Evolutionary conservation across 345 rosid genomes (phyloP).

Genomic region (Populus ilicifolia): DNA sequence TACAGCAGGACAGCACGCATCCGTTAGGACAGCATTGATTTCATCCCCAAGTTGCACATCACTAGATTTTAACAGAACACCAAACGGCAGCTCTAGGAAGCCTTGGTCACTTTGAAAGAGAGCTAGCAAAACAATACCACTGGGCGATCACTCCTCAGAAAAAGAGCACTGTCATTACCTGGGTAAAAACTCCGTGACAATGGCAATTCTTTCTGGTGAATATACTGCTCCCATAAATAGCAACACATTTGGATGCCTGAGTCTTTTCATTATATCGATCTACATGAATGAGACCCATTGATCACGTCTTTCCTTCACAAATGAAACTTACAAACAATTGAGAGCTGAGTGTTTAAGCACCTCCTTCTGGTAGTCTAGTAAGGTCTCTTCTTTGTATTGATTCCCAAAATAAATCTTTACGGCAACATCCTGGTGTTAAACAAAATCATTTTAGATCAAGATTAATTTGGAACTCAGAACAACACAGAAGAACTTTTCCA

Average conservation of each 20-base stretch:
- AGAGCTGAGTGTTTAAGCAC: constrained; percentile 29
- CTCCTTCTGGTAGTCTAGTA: constrained; percentile 73
- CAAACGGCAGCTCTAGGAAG: neutral
- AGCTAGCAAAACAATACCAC: neutral
- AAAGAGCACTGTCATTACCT: constrained; percentile 39
- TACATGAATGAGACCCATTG: constrained; percentile 10
- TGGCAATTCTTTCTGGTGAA: constrained; percentile 66
- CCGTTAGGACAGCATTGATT: neutral
- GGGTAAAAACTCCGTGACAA: constrained; percentile 78
- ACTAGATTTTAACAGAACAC: neutral
- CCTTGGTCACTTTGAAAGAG: neutral
- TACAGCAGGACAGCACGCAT: neutral
- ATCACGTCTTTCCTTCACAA: neutral
- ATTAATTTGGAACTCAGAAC: neutral
- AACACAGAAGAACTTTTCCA: neutral
- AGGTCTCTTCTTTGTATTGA: constrained; percentile 51
- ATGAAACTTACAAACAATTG: neutral
- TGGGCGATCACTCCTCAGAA: neutral
- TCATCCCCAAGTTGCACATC: neutral
- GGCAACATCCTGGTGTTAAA: constrained; percentile 66
- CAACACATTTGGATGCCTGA: constrained; percentile 88
- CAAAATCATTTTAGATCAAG: neutral
- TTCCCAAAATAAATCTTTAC: constrained; percentile 69
- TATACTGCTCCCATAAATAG: constrained; percentile 93
- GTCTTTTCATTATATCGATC: constrained; percentile 77